Percentiles rank a stretch among this genome's conserved stretches.
Evolutionary conservation across 2,329 filamentous ascomycete genomes (phyloP).

Genomic region (Alternaria sp.): DNA sequence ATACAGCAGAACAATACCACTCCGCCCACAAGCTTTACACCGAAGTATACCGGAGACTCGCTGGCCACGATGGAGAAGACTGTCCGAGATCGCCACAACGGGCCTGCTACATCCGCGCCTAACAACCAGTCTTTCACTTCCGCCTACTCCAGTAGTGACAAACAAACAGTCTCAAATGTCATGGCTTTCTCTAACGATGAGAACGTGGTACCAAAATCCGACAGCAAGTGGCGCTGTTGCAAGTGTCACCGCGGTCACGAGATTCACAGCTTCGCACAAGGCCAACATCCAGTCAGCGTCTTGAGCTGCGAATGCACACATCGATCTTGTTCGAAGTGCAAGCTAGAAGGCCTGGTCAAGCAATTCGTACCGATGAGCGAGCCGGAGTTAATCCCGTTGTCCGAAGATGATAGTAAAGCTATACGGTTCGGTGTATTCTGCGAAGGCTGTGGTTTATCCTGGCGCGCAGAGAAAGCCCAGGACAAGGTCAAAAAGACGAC

Average conservation of each 20-base stretch:
- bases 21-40: background rate
- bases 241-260: constrained; percentile 14
- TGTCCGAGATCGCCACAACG: background rate
- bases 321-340: constrained; percentile 35
- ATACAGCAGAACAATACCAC: background rate
- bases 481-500: constrained; percentile 14
- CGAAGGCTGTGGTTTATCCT: constrained; percentile 33
- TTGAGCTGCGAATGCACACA: constrained; percentile 38
- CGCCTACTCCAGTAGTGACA: background rate
- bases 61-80: background rate
- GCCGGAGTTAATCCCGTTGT: constrained; percentile 27
- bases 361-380: constrained; percentile 39
- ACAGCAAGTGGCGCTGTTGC: constrained; percentile 24
- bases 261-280: constrained; percentile 12
- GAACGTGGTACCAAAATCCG: background rate
- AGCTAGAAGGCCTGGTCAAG: constrained; percentile 28
- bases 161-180: background rate
- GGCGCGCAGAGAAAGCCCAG: constrained; percentile 26
- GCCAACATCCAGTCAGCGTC: constrained; percentile 28
- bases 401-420: constrained; percentile 13
- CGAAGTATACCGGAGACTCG: background rate
- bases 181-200: background rate
- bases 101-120: background rate
- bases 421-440: constrained; percentile 40
- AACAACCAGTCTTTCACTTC: too few species aligned